phyloP scores from a whole-genome alignment of 495 filamentous ascomycete species.

The Aspergillus cavernicola region DNA sequence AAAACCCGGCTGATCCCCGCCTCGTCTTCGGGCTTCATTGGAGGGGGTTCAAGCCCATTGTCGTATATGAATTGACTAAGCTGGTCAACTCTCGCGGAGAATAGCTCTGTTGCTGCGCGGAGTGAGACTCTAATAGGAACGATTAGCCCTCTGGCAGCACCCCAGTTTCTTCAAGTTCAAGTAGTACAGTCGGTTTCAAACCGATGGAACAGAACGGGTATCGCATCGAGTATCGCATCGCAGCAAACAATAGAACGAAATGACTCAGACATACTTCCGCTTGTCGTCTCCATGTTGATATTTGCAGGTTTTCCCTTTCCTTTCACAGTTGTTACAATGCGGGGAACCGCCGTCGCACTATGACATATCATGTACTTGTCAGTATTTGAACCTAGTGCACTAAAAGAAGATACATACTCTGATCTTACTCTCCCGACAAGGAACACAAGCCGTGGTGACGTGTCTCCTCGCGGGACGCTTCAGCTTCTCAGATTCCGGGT shows the following conservation, averaged over 20 bases:
- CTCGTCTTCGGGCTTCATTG: slow-evolving; percentile 45
- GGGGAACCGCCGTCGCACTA: slow-evolving; percentile 47
- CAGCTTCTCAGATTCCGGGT: slow-evolving; percentile 30
- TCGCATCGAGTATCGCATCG: no score
- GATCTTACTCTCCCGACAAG: slow-evolving; percentile 50
- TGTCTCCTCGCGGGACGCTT: slow-evolving; percentile 42
- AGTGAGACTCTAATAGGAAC: slow-evolving; percentile 38
- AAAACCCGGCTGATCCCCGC: slow-evolving; percentile 42
- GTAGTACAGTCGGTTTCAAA: no score
- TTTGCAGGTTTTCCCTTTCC: slow-evolving; percentile 45
- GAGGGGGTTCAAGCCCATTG: slow-evolving; percentile 37
- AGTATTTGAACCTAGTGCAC: neutral
- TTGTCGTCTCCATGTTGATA: slow-evolving; percentile 50
- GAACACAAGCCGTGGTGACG: slow-evolving; percentile 47
- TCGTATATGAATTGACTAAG: slow-evolving; percentile 45
- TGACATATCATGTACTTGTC: neutral
- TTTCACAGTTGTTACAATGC: slow-evolving; percentile 45
- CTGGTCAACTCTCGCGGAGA: slow-evolving; percentile 45
- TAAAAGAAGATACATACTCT: slow-evolving; percentile 33
- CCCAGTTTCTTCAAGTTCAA: neutral
- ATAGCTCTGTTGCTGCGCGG: slow-evolving; percentile 45
- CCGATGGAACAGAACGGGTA: no score
- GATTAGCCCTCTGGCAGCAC: neutral
- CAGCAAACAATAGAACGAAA: neutral
- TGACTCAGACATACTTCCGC: slow-evolving; percentile 35